Percentiles rank a stretch among this genome's conserved stretches.
phyloP scores from a whole-genome alignment of 108 stramenopile genomes.

The Cyclotella choctawhatcheeana region DNA sequence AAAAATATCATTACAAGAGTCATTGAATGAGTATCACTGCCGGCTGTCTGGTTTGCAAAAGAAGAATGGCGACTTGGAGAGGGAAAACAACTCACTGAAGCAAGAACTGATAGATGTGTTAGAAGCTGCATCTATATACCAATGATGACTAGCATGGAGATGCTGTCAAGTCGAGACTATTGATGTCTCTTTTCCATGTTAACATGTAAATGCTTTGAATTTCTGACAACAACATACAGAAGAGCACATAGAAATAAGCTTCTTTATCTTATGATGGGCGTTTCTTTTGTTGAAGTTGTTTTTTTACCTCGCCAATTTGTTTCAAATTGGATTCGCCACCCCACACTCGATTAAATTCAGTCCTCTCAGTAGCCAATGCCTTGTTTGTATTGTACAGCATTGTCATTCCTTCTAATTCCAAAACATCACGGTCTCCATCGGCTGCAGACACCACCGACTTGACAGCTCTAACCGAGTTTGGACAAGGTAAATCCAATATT shows the following conservation, averaged over 20 bases:
- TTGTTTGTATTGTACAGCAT: conserved; percentile 19
- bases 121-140: not conserved
- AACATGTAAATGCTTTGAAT: too few relatives aligned
- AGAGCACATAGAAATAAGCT: too few relatives aligned
- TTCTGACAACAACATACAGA: too few relatives aligned
- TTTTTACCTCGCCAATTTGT: conserved; percentile 12
- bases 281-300: not conserved
- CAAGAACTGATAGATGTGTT: conserved; percentile 20
- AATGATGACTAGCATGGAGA: not conserved
- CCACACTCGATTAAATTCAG: conserved; percentile 43
- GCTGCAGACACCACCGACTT: conserved; percentile 36
- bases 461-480: conserved; percentile 40
- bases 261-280: too few relatives aligned
- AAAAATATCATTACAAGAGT: not conserved
- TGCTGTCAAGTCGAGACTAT: not conserved
- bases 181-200: too few relatives aligned
- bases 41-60: not conserved
- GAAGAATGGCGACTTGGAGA: conserved; percentile 15
- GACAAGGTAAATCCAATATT: conserved; percentile 39
- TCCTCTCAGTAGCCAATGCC: conserved; percentile 36
- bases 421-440: conserved; percentile 41
- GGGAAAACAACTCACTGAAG: conserved; percentile 4
- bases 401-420: conserved; percentile 14
- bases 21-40: not conserved
- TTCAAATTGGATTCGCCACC: conserved; percentile 35